Percentiles rank a stretch among this genome's conserved stretches.
Conservation (phyloP, 495 filamentous ascomycete genomes). For the Trypethelium eluteriae region DNA sequence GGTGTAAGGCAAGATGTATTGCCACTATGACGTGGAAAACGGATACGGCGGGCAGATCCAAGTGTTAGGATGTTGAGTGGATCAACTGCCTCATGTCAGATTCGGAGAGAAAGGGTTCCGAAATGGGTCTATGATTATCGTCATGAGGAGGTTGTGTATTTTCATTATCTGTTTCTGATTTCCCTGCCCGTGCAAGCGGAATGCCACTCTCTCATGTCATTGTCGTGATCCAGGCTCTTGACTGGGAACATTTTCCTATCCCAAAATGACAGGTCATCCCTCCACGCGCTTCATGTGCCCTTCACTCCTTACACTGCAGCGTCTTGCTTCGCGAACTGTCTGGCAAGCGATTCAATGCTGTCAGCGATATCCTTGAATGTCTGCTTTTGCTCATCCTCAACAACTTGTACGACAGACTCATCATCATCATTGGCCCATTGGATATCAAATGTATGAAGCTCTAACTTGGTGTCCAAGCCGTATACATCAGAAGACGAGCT, state of each 20-base stretch:
- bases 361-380: slow-evolving; percentile 25
- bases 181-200: no score
- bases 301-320: slow-evolving; percentile 15
- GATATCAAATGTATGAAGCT: slow-evolving; percentile 27
- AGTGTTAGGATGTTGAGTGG: no score
- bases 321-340: slow-evolving; percentile 27
- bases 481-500: slow-evolving; percentile 21
- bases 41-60: no score
- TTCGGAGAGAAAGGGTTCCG: no score
- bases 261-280: not conserved
- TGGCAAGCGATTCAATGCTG: slow-evolving; percentile 24
- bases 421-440: slow-evolving; percentile 27
- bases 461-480: slow-evolving; percentile 19
- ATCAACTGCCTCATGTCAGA: no score
- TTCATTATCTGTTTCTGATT: no score
- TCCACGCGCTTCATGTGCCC: not conserved
- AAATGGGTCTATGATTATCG: no score
- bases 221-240: not conserved
- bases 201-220: no score
- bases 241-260: not conserved
- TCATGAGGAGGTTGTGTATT: no score
- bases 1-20: not conserved
- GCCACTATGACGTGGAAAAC: not conserved
- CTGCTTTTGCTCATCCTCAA: slow-evolving; percentile 25
- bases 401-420: slow-evolving; percentile 14